These are phyloP conservation scores for Magnolia kwangsiensis DNA, from an alignment of 164 flowering plant species.

Conservation along the genomic window DNA sequence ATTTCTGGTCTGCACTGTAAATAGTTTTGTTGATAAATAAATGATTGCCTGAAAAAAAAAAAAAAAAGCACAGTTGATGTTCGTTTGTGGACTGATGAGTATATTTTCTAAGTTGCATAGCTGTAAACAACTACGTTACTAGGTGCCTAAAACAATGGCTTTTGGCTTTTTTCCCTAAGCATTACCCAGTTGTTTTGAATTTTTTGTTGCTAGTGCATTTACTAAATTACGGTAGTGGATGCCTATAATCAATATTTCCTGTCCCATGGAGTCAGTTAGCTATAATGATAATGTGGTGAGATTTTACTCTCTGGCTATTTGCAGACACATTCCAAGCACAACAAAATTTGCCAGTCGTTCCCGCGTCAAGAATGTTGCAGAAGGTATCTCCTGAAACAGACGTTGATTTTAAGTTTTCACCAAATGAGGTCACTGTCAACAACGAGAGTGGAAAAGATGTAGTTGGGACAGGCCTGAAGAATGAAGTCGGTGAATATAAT, in stretches of 20 bases:
- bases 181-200: too few species aligned
- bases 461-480: slow-evolving; percentile 74
- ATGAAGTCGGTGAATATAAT: slow-evolving; percentile 96
- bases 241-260: slow-evolving; percentile 2
- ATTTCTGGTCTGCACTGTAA: too few species aligned
- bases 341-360: slow-evolving; percentile 31
- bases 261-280: slow-evolving; percentile 2
- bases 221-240: neutral
- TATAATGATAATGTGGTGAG: neutral
- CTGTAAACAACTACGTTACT: too few species aligned
- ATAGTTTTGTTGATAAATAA: too few species aligned
- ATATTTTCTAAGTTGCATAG: too few species aligned
- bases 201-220: neutral
- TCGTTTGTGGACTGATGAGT: too few species aligned
- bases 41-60: too few species aligned
- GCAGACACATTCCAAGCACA: slow-evolving; percentile 58
- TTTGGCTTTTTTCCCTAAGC: too few species aligned
- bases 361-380: slow-evolving; percentile 22
- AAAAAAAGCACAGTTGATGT: too few species aligned
- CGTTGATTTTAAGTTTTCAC: slow-evolving; percentile 19
- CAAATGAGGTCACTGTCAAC: slow-evolving; percentile 23
- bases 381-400: slow-evolving; percentile 20
- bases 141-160: too few species aligned
- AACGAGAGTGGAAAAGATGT: slow-evolving; percentile 28
- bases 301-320: neutral